phyloP scores from a whole-genome alignment of 768 basidiomycete genomes.

The Glaciozyma antarctica region DNA sequence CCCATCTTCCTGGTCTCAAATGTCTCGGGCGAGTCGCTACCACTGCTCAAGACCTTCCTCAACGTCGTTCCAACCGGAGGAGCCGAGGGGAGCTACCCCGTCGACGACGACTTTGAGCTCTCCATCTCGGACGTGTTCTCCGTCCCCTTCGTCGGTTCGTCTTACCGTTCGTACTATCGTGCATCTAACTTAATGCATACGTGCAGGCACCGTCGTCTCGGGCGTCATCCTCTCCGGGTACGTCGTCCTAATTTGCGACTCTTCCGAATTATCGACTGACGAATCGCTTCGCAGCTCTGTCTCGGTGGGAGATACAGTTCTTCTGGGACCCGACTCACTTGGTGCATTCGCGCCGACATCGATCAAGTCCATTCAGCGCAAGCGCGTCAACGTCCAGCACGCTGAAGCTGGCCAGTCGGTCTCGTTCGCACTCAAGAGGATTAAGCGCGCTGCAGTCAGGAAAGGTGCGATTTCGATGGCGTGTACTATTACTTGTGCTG shows the following conservation, averaged over 20 bases:
- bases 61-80: conserved; percentile 58
- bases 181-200: background rate
- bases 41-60: conserved; percentile 63
- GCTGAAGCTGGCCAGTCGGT: conserved; percentile 97
- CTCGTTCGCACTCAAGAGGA: conserved; percentile 80
- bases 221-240: conserved; percentile 39
- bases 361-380: conserved; percentile 88
- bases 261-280: conserved; percentile 2
- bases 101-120: conserved; percentile 38
- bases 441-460: conserved; percentile 65
- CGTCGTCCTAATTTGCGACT: conserved; percentile 28
- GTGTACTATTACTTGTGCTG: background rate
- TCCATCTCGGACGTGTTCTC: conserved; percentile 42
- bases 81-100: conserved; percentile 19
- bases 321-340: conserved; percentile 85
- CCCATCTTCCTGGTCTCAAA: conserved; percentile 89
- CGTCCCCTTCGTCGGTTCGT: conserved; percentile 38
- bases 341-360: conserved; percentile 72
- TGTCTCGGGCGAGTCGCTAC: conserved; percentile 84
- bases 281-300: background rate
- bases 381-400: conserved; percentile 68
- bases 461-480: conserved; percentile 46
- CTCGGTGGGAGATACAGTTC: conserved; percentile 64
- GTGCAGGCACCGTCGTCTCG: conserved; percentile 24
- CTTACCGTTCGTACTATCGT: background rate